Conservation (phyloP, 257 asterid species). For the Penstemon eatonii region DNA sequence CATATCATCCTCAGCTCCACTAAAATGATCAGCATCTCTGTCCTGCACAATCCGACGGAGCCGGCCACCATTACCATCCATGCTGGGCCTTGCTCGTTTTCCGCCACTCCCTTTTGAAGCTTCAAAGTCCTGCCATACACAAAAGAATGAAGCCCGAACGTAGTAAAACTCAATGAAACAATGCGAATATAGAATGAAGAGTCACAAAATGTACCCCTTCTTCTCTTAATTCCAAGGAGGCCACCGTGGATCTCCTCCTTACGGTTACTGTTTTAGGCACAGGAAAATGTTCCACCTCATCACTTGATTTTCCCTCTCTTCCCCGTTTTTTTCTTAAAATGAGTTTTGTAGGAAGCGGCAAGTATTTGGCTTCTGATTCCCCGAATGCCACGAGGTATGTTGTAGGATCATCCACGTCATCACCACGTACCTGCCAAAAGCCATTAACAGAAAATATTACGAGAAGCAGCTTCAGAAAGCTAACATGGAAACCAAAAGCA, state of each 20-base stretch:
- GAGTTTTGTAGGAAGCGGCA: slow-evolving; percentile 34
- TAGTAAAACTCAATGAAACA: neutral
- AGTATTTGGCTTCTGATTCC: slow-evolving; percentile 46
- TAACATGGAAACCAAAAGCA: neutral
- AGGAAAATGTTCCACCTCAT: slow-evolving; percentile 51
- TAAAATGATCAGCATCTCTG: slow-evolving; percentile 43
- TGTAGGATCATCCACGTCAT: slow-evolving; percentile 77
- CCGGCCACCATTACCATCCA: slow-evolving; percentile 27
- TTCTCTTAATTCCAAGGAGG: slow-evolving; percentile 43
- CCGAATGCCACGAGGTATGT: slow-evolving; percentile 76
- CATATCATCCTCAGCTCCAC: slow-evolving; percentile 47
- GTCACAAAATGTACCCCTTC: slow-evolving; percentile 32
- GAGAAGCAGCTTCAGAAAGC: slow-evolving; percentile 5
- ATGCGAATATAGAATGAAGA: neutral
- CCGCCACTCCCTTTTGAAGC: slow-evolving; percentile 32
- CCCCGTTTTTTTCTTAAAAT: slow-evolving; percentile 47
- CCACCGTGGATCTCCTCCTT: slow-evolving; percentile 45
- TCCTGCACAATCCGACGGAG: slow-evolving; percentile 31
- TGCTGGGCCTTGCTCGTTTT: slow-evolving; percentile 27
- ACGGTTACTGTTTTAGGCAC: slow-evolving; percentile 52
- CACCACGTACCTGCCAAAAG: slow-evolving; percentile 71
- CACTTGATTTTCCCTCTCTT: slow-evolving; percentile 52
- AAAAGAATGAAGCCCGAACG: neutral
- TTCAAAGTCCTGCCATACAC: slow-evolving; percentile 37
- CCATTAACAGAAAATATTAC: slow-evolving; percentile 22